Conservation (phyloP, 2,329 filamentous ascomycete genomes). For the Xylaria sp. region DNA sequence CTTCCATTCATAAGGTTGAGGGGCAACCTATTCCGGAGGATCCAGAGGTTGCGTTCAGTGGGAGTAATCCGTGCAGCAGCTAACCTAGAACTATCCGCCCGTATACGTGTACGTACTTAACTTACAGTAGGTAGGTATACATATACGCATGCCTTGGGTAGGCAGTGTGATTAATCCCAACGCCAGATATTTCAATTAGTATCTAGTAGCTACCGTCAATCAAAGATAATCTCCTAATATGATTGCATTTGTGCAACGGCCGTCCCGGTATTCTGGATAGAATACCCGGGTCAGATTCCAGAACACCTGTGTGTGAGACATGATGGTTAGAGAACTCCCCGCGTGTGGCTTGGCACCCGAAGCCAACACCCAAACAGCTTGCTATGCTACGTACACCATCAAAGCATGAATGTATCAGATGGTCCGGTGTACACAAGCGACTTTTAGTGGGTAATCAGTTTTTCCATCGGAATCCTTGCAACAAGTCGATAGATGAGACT, state of each 20-base stretch:
- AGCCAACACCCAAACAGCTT: not conserved
- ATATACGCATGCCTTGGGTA: not conserved
- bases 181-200: no score
- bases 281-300: not conserved
- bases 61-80: not conserved
- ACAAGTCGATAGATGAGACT: not conserved
- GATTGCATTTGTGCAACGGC: not conserved
- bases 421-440: no score
- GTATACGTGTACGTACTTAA: not conserved
- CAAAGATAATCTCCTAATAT: no score
- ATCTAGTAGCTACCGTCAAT: no score
- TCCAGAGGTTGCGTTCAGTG: not conserved
- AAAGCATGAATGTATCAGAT: no score
- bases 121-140: not conserved
- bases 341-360: not conserved
- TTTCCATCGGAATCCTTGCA: not conserved
- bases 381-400: not conserved
- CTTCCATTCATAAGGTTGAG: conserved; percentile 12
- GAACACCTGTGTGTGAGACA: not conserved
- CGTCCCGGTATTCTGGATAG: not conserved
- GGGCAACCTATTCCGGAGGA: not conserved
- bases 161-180: no score
- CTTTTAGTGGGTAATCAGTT: no score
- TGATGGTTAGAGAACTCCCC: not conserved
- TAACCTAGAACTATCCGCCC: no score